phyloP scores from a whole-genome alignment of 1,139 yeast genomes.

The Fermentozyma sake region DNA sequence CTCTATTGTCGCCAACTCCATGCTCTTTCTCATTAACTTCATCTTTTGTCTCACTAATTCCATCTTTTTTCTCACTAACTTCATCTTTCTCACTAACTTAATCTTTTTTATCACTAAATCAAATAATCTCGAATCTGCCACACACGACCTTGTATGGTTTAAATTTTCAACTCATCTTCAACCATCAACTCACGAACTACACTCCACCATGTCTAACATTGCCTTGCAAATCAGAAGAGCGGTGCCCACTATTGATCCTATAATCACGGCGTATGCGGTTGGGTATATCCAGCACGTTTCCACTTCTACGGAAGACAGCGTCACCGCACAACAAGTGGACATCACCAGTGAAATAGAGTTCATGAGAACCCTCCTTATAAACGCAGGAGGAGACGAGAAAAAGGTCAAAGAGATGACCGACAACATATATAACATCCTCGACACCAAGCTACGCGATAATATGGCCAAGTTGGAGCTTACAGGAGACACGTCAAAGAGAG shows the following conservation, averaged over 20 bases:
- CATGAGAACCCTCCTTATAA: conserved; percentile 55
- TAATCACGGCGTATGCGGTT: conserved; percentile 88
- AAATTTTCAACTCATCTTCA: conserved; percentile 2
- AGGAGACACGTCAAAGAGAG: conserved; percentile 82
- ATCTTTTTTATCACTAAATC: too few species aligned
- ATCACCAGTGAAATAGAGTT: conserved; percentile 63
- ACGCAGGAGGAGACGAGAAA: conserved; percentile 75
- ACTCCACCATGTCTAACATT: conserved; percentile 41
- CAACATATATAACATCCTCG: conserved; percentile 44
- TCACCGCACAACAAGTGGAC: conserved; percentile 68
- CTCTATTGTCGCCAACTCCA: too few species aligned
- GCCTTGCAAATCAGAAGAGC: conserved; percentile 82
- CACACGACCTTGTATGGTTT: conserved; percentile 1
- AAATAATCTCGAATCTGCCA: too few species aligned
- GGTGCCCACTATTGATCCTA: conserved; percentile 79
- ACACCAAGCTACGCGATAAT: conserved; percentile 58
- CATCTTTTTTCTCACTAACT: too few species aligned
- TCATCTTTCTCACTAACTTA: too few species aligned
- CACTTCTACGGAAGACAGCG: conserved; percentile 73
- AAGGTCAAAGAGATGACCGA: conserved; percentile 49
- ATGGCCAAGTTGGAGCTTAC: conserved; percentile 61
- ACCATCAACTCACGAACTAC: neutral
- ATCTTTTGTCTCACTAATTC: too few species aligned
- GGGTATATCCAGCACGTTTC: conserved; percentile 84
- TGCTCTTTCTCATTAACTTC: too few species aligned